A percentile compares a stretch with the other conserved stretches of the same genome.
These are phyloP conservation scores for Myxozyma vanderwaltii DNA, from an alignment of 805 yeast genomes.

Conservation along the genomic window DNA sequence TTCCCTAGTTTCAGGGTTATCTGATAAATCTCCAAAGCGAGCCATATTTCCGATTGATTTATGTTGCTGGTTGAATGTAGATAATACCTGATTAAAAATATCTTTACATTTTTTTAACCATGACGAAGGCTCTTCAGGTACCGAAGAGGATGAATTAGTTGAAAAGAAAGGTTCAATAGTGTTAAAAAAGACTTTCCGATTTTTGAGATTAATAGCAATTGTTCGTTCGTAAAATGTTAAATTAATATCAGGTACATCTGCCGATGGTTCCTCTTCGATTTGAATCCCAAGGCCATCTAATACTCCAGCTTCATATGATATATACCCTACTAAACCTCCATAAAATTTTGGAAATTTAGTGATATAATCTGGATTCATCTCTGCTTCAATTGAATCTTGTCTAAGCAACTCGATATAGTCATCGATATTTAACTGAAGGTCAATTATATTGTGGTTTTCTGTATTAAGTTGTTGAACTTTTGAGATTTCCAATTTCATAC, in stretches of 20 bases:
- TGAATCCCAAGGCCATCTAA: conserved; percentile 31
- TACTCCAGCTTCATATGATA: conserved; percentile 87
- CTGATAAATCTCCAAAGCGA: neutral
- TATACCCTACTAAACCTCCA: conserved; percentile 88
- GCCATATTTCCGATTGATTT: neutral
- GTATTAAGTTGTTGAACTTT: neutral
- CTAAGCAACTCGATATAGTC: neutral
- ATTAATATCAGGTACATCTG: conserved; percentile 60
- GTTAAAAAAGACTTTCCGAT: conserved; percentile 47
- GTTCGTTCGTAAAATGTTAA: conserved; percentile 69
- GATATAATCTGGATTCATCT: neutral
- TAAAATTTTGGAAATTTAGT: conserved; percentile 61
- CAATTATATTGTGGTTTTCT: too few relatives aligned
- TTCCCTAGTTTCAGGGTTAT: neutral
- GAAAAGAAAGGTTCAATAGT: neutral
- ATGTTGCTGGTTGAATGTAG: neutral
- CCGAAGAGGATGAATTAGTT: neutral
- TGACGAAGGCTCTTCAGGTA: neutral
- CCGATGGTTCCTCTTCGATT: conserved; percentile 8
- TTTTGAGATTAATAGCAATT: conserved; percentile 55
- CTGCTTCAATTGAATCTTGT: neutral
- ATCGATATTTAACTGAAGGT: too few relatives aligned
- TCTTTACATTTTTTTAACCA: neutral
- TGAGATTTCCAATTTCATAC: conserved; percentile 4
- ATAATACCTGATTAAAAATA: neutral